Conservation (phyloP, 2,329 filamentous ascomycete genomes). For the Sarocladium kiliense region DNA sequence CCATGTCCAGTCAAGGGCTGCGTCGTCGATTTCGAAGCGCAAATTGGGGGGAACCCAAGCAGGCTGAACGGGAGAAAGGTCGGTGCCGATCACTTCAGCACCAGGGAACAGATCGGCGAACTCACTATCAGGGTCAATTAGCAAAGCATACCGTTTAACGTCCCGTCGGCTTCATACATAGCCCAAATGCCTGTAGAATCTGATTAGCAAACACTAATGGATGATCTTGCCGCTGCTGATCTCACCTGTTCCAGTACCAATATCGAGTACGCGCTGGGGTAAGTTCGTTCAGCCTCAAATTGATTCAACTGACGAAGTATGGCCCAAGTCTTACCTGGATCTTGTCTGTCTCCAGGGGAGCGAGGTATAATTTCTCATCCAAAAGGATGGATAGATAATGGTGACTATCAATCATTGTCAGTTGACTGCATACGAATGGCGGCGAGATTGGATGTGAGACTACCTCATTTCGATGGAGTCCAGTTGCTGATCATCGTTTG, state of each 20-base stretch:
- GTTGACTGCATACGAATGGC: background rate
- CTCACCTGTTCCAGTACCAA: conserved; percentile 45
- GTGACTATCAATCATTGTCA: conserved; percentile 6
- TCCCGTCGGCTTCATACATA: conserved; percentile 14
- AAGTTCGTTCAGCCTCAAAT: background rate
- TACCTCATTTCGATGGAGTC: conserved; percentile 13
- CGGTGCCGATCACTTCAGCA: conserved; percentile 37
- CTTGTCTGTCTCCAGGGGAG: conserved; percentile 8
- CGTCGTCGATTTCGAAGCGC: conserved; percentile 57
- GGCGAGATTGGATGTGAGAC: background rate
- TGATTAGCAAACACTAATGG: background rate
- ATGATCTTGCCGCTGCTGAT: background rate
- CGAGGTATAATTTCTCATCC: conserved; percentile 10
- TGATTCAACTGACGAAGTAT: background rate
- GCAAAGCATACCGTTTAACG: background rate
- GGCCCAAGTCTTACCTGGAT: conserved; percentile 7
- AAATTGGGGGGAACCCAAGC: conserved; percentile 52
- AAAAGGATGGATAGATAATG: conserved; percentile 10
- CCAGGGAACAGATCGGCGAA: conserved; percentile 41
- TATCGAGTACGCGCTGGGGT: conserved; percentile 38
- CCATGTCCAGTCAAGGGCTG: conserved; percentile 51
- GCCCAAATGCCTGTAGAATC: conserved; percentile 41
- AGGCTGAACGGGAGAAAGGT: conserved; percentile 45
- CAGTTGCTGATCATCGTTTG: conserved; percentile 20
- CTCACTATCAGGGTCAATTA: background rate